phyloP scores from a whole-genome alignment of 202 grass and related monocot species.

The Carex arenaria region DNA sequence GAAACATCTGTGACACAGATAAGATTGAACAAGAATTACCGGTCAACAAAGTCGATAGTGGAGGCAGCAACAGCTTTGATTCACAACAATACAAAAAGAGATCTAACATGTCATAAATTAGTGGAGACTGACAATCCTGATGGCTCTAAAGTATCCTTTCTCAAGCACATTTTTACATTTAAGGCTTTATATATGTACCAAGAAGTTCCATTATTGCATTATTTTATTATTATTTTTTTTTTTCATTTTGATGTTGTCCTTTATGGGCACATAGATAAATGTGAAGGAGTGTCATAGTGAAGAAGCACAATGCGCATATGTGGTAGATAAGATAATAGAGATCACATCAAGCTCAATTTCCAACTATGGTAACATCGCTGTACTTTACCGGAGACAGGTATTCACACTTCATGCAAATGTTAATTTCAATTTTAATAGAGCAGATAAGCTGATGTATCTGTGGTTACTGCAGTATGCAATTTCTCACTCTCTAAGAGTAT shows the following conservation, averaged over 20 bases:
- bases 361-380: conserved; percentile 68
- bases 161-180: background rate
- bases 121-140: conserved; percentile 78
- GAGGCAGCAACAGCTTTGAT: conserved; percentile 92
- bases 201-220: background rate
- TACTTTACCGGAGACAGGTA: conserved; percentile 92
- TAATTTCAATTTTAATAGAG: conserved; percentile 1
- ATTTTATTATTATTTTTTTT: background rate
- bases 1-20: conserved; percentile 42
- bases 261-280: conserved; percentile 55
- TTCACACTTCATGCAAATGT: background rate
- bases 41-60: conserved; percentile 81
- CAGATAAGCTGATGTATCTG: background rate
- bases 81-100: conserved; percentile 66
- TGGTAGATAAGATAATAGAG: conserved; percentile 97
- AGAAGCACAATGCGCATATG: conserved; percentile 91
- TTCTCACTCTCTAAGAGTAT: background rate
- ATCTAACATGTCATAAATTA: conserved; percentile 45
- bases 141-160: conserved; percentile 68
- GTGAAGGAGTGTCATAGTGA: conserved; percentile 88
- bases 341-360: conserved; percentile 47
- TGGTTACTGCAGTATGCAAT: background rate
- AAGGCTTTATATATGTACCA: background rate
- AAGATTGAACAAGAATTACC: conserved; percentile 89
- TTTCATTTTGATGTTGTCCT: conserved; percentile 24